A percentile compares a stretch with the other conserved stretches of the same genome.
Conservation (phyloP, 2,329 filamentous ascomycete species). For the Epichloe glyceriae region DNA sequence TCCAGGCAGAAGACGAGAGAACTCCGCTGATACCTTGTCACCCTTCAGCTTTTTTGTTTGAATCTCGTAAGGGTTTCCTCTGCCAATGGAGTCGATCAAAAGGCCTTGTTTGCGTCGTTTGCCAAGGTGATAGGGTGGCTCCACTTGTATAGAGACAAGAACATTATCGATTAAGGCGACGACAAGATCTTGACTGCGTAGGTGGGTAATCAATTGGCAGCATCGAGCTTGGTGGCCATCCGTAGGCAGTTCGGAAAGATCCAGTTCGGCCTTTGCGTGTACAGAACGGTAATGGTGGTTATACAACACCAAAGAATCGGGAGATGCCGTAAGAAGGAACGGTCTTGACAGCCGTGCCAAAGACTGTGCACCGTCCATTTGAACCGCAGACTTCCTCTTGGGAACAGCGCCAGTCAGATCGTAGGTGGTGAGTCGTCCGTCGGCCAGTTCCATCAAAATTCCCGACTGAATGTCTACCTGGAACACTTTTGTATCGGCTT, state of each 20-base stretch:
- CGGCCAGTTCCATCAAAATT: slow-evolving; percentile 45
- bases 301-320: slow-evolving; percentile 45
- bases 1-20: slow-evolving; percentile 30
- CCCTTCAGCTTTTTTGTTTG: slow-evolving; percentile 20
- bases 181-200: slow-evolving; percentile 52
- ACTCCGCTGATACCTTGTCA: slow-evolving; percentile 19
- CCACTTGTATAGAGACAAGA: slow-evolving; percentile 57
- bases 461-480: slow-evolving; percentile 52
- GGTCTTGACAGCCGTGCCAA: slow-evolving; percentile 56
- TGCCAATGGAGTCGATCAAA: slow-evolving; percentile 61
- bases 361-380: slow-evolving; percentile 39
- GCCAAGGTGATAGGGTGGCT: slow-evolving; percentile 42
- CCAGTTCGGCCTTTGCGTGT: slow-evolving; percentile 35
- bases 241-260: slow-evolving; percentile 27
- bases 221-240: slow-evolving; percentile 21
- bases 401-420: slow-evolving; percentile 51
- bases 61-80: slow-evolving; percentile 35
- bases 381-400: slow-evolving; percentile 41
- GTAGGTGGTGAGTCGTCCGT: slow-evolving; percentile 44
- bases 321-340: slow-evolving; percentile 49
- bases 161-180: slow-evolving; percentile 51
- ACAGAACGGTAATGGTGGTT: slow-evolving; percentile 55
- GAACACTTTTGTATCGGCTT: slow-evolving; percentile 22
- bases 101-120: slow-evolving; percentile 48
- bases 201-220: slow-evolving; percentile 44